Percentiles rank a stretch among this genome's conserved stretches.
Evolutionary conservation across 2,329 filamentous ascomycete species (phyloP).

Genomic region (Verticillium isaacii): DNA sequence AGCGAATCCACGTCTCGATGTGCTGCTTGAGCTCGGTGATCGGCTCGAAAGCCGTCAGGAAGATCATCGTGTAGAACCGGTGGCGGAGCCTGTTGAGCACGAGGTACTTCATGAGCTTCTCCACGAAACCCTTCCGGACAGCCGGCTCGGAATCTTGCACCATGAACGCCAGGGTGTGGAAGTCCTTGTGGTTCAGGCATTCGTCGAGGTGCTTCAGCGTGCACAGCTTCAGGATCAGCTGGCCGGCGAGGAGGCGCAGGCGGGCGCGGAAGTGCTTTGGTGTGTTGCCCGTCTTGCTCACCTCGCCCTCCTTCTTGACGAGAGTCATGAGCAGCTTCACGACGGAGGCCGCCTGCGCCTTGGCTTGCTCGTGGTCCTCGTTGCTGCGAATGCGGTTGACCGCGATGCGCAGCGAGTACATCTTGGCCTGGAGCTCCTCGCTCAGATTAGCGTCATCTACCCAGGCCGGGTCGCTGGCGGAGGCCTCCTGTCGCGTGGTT

Average conservation of each 20-base stretch:
- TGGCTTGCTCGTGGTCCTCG: conserved; percentile 45
- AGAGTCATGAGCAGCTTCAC: conserved; percentile 77
- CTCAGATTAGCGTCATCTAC: conserved; percentile 64
- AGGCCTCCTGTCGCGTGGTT: conserved; percentile 59
- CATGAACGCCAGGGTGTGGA: conserved; percentile 76
- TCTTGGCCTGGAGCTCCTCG: conserved; percentile 78
- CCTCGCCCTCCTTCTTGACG: conserved; percentile 70
- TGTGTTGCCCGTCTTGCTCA: conserved; percentile 70
- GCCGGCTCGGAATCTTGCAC: conserved; percentile 71
- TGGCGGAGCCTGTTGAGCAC: conserved; percentile 63
- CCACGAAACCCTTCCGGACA: conserved; percentile 75
- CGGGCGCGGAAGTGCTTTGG: conserved; percentile 73
- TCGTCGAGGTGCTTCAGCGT: conserved; percentile 72
- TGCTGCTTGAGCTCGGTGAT: conserved; percentile 65
- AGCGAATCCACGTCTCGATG: conserved; percentile 84
- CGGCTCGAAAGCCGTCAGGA: conserved; percentile 89
- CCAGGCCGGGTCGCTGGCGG: conserved; percentile 58
- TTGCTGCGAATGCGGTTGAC: conserved; percentile 75
- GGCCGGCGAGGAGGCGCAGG: conserved; percentile 77
- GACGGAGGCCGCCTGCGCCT: conserved; percentile 60
- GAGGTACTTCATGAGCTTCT: conserved; percentile 87
- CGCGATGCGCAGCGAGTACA: conserved; percentile 76
- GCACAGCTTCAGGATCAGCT: conserved; percentile 79
- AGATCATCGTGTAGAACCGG: conserved; percentile 86
- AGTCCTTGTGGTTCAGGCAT: conserved; percentile 65